Base-by-base conservation (phyloP, 441 rosid species). In the Capsella rubella region DNA sequence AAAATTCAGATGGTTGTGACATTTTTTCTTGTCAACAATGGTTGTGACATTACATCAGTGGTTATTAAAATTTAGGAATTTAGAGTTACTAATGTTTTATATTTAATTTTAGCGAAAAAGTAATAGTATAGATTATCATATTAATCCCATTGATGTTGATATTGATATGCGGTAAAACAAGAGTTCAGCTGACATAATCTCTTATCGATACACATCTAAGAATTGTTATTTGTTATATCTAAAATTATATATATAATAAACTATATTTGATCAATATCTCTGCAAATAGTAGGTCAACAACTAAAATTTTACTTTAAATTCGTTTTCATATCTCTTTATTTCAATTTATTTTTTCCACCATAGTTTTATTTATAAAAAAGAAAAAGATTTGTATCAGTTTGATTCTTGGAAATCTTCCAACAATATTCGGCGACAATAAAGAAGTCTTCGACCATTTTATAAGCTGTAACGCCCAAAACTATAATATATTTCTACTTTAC, bases 281-380 rank as follows among this genome's bases (percentile, higher is more conserved):
- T 72, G 62, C 16, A 53, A 53, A 43, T 51, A 31, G 43, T 64
- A 32, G 77, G 65, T 55, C 58, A 73, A 45, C 77, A 64, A 55
- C 49, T 11, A 64, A 13, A 25, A 2, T 8, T 63, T 46, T 55
- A 29, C 18, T 68, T 55, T 21, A 8, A 40, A 28, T 54, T 49
- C 18, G 9, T 39, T 39, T 39, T 37, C 13, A 37, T 37, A 5
- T 40, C 34, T 66, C 31, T 52, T 31, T 34, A 6, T 10, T 42
- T 32, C 2, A 1, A 4, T 42, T 14, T 56, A 4, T 42, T 14
- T 56, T 28, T 39, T 11, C 42, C 51, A 67, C 42, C 45, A 16
- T 35, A 18, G 4, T 18, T 18, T 18, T 18, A 3, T 45, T 15
- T 18, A 3, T 3, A 32, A 21, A 8, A 32, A 21, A 14, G 9